Conservation (phyloP, 2,329 filamentous ascomycete genomes). For the Kalmusia sp. region DNA sequence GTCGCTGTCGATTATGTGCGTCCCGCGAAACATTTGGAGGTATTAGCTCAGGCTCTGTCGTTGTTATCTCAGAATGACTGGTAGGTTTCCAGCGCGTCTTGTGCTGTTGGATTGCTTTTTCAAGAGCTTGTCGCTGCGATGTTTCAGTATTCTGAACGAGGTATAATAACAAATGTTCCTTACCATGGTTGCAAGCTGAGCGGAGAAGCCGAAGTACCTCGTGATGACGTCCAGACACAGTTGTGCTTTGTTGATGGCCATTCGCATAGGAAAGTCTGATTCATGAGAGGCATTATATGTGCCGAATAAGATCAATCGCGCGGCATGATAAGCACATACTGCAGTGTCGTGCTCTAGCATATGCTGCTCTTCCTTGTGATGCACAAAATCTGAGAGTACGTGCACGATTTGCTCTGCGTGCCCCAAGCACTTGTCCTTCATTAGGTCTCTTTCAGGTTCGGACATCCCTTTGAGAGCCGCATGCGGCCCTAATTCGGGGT, state of each 20-base stretch:
- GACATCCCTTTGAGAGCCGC: not conserved
- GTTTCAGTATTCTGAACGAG: not conserved
- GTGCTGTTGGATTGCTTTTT: not conserved
- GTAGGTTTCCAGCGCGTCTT: not conserved
- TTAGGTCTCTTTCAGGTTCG: slow-evolving; percentile 1
- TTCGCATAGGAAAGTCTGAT: not conserved
- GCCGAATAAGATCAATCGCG: not conserved
- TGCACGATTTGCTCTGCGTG: slow-evolving; percentile 1
- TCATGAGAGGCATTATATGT: not conserved
- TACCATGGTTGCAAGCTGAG: not conserved
- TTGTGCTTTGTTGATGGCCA: not conserved
- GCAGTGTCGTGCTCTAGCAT: not conserved
- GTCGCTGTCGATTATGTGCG: not conserved
- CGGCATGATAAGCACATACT: not conserved
- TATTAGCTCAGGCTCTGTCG: not conserved
- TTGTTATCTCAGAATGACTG: not conserved
- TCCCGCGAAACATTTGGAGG: not conserved
- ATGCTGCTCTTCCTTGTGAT: slow-evolving; percentile 1
- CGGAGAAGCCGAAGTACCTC: not conserved
- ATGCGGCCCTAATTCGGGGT: not conserved
- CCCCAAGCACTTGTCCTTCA: slow-evolving; percentile 1
- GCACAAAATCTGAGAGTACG: not conserved
- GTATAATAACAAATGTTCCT: not conserved
- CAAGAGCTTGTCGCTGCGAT: not conserved
- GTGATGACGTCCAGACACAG: not conserved